These are phyloP conservation scores for Monosporascus sp. DNA, from an alignment of 2,329 filamentous ascomycete species.

Conservation along the genomic window DNA sequence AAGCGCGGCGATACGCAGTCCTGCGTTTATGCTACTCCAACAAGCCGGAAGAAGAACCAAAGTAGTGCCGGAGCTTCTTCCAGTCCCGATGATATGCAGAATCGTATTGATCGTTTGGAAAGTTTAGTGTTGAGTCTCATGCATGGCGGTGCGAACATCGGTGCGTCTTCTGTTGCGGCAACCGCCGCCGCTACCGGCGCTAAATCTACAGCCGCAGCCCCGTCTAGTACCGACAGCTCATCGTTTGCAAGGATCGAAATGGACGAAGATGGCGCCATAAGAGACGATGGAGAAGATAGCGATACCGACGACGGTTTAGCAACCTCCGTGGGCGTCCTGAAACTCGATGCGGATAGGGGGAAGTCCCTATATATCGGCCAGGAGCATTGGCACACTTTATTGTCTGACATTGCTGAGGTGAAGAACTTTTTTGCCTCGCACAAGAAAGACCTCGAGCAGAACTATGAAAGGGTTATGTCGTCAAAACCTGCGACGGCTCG, in stretches of 20 bases:
- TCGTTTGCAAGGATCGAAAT: slow-evolving; percentile 46
- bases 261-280: slow-evolving; percentile 51
- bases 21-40: slow-evolving; percentile 77
- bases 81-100: slow-evolving; percentile 93
- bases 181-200: slow-evolving; percentile 25
- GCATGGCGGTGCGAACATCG: slow-evolving; percentile 68
- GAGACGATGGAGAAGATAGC: slow-evolving; percentile 54
- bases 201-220: slow-evolving; percentile 17
- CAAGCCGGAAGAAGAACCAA: slow-evolving; percentile 68
- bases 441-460: slow-evolving; percentile 83
- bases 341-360: slow-evolving; percentile 71
- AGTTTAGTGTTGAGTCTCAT: slow-evolving; percentile 87
- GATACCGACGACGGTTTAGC: slow-evolving; percentile 66
- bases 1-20: slow-evolving; percentile 77
- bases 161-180: slow-evolving; percentile 33
- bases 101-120: slow-evolving; percentile 92
- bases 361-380: slow-evolving; percentile 80
- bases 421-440: slow-evolving; percentile 84
- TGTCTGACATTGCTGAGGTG: slow-evolving; percentile 84
- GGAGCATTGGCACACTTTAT: slow-evolving; percentile 76
- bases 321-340: slow-evolving; percentile 74
- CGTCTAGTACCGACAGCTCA: slow-evolving; percentile 39
- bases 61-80: slow-evolving; percentile 46
- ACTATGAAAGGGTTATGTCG: slow-evolving; percentile 69
- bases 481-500: slow-evolving; percentile 56